These are phyloP conservation scores for Nissolia schottii DNA, from an alignment of 306 rosid species.

Conservation along the genomic window DNA sequence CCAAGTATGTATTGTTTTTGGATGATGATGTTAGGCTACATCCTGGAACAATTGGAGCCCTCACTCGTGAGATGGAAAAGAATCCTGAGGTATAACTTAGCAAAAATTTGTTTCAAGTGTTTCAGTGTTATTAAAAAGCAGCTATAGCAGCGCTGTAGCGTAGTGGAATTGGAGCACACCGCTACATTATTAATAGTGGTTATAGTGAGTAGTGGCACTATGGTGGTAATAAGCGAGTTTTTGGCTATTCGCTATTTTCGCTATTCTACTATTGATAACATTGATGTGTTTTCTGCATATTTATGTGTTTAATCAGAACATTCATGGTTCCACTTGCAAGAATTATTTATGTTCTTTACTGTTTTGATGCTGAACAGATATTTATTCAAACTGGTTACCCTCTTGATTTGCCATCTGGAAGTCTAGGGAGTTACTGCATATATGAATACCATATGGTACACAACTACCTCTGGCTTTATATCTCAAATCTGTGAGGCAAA, in stretches of 20 bases:
- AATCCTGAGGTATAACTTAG: conserved; percentile 67
- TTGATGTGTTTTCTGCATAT: not conserved
- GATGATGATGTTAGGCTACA: conserved; percentile 96
- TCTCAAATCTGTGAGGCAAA: not conserved
- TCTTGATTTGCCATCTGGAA: conserved; percentile 97
- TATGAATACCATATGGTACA: conserved; percentile 98
- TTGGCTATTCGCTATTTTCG: too few species aligned
- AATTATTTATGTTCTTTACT: conserved; percentile 23
- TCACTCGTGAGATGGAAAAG: conserved; percentile 79
- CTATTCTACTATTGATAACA: too few species aligned
- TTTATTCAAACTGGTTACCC: conserved; percentile 99
- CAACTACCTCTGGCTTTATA: not conserved
- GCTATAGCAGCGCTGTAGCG: too few species aligned
- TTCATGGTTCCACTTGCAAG: not conserved
- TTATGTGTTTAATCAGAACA: not conserved
- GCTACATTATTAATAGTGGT: too few species aligned
- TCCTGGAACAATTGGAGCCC: conserved; percentile 95
- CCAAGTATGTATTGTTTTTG: conserved; percentile 82
- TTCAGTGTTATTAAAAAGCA: too few species aligned
- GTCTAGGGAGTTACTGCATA: conserved; percentile 96
- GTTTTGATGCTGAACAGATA: conserved; percentile 60
- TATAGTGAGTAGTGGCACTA: too few species aligned
- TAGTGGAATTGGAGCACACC: too few species aligned
- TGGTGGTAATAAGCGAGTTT: too few species aligned
- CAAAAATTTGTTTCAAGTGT: not conserved